Evolutionary conservation across 2,329 filamentous ascomycete genomes (phyloP).

Genomic region (Clonostachys solani): DNA sequence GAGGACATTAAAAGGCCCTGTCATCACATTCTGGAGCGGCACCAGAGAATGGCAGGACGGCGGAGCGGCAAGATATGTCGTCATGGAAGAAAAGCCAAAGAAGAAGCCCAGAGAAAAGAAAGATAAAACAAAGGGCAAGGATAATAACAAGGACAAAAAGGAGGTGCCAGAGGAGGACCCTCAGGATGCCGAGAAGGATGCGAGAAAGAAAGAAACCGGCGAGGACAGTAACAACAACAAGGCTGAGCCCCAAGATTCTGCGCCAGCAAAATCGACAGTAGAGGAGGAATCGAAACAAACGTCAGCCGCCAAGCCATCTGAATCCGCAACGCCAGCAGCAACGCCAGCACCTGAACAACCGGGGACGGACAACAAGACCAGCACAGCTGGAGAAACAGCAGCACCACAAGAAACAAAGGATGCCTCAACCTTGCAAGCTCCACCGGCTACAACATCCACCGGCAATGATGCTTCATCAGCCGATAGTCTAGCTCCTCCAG

Average conservation of each 20-base stretch:
- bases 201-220: background rate
- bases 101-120: conserved; percentile 45
- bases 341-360: no score
- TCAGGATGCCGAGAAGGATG: no score
- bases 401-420: no score
- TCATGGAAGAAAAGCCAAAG: conserved; percentile 60
- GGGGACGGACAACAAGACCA: no score
- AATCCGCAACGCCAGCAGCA: no score
- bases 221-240: background rate
- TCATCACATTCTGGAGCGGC: conserved; percentile 93
- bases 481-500: conserved; percentile 12
- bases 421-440: no score
- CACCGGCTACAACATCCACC: no score
- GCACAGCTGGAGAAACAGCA: no score
- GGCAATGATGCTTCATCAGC: no score
- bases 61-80: conserved; percentile 12
- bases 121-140: conserved; percentile 11
- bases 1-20: conserved; percentile 80
- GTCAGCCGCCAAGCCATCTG: no score
- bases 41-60: conserved; percentile 76
- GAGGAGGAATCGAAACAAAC: no score
- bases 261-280: background rate
- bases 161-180: no score
- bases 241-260: background rate
- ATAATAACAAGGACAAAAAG: background rate